A percentile compares a stretch with the other conserved stretches of the same genome.
phyloP scores from a whole-genome alignment of 1,284 basidiomycete species.

The Earliella scabrosa region DNA sequence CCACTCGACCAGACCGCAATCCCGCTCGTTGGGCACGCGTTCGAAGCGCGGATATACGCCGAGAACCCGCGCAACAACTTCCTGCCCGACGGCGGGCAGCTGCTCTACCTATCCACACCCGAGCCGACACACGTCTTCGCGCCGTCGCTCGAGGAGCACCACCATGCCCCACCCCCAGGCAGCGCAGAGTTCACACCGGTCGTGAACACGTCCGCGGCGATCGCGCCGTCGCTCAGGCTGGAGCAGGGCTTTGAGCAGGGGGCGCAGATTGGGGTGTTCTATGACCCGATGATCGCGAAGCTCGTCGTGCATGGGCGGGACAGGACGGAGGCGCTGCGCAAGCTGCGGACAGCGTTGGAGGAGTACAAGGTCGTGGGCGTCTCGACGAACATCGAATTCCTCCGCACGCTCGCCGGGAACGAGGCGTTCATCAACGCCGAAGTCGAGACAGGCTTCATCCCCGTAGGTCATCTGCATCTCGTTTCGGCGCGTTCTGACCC shows the following conservation, averaged over 20 bases:
- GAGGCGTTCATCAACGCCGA: conserved; percentile 79
- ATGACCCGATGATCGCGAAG: conserved; percentile 95
- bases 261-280: conserved; percentile 89
- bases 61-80: conserved; percentile 95
- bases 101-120: conserved; percentile 83
- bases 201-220: conserved; percentile 43
- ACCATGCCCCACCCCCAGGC: conserved; percentile 29
- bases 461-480: conserved; percentile 50
- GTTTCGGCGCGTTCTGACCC: too few relatives aligned
- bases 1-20: conserved; percentile 80
- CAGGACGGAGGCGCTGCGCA: conserved; percentile 83
- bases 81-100: conserved; percentile 86
- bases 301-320: conserved; percentile 91
- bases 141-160: conserved; percentile 41
- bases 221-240: conserved; percentile 76
- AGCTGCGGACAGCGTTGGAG: conserved; percentile 80
- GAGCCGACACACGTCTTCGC: conserved; percentile 69
- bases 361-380: conserved; percentile 93
- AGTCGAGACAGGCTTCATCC: conserved; percentile 93
- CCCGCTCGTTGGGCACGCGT: conserved; percentile 88
- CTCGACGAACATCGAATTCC: conserved; percentile 90
- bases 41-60: conserved; percentile 97
- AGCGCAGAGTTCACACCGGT: conserved; percentile 31
- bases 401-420: conserved; percentile 80
- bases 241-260: conserved; percentile 90